Base-by-base conservation (phyloP, 2,329 filamentous ascomycete genomes). In the Bipolaris cookei region DNA sequence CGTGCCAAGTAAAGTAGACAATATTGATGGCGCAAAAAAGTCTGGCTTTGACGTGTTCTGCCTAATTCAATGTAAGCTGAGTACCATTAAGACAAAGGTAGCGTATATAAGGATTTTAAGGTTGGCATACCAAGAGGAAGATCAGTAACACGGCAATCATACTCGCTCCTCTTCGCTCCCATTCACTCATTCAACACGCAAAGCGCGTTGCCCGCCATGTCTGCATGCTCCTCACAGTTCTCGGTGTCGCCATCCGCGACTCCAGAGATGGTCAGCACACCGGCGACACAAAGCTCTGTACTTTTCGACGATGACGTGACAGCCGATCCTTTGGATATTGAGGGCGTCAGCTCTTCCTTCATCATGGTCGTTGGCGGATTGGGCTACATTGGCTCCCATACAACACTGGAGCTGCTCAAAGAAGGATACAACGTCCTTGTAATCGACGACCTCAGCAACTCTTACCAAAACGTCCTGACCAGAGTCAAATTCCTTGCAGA, bases 321-420 rank as follows among this genome's bases (percentile, higher is more conserved):
- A 5, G 75, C 77, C 20, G 77, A 80, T 50, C 69, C 80, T 56
- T 67, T 81, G 45, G 74, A 75, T 51, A 74, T 78, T 59, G 67
- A 73, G 38, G 73, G 73, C 32, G 60, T 69, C 18, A 59, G 59
- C 25, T 71, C 79, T 46, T 70, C 75, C 32, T 80, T 81, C 63
- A 81, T 79, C 43, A 76, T 85, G 64, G 83, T 85, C 25, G 80
- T 83, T 35, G 83, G 83, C 18, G 83, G 83, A 8, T 77, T 83
- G 13, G 83, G 83, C 6, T 85, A 82, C 69, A 85, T 85, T 51
- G 83, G 83, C 25, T 84, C 82, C 2, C 83, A 85, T 67, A 85
- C 83, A 0, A 78, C 80, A 1, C 74, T 85, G 0, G 82, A 85
- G 64, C 73, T 86, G 32, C 76, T 85, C 57, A 82, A 84, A 58